These are phyloP conservation scores for Boletellus ananiceps DNA, from an alignment of 768 basidiomycete species.

Conservation along the genomic window DNA sequence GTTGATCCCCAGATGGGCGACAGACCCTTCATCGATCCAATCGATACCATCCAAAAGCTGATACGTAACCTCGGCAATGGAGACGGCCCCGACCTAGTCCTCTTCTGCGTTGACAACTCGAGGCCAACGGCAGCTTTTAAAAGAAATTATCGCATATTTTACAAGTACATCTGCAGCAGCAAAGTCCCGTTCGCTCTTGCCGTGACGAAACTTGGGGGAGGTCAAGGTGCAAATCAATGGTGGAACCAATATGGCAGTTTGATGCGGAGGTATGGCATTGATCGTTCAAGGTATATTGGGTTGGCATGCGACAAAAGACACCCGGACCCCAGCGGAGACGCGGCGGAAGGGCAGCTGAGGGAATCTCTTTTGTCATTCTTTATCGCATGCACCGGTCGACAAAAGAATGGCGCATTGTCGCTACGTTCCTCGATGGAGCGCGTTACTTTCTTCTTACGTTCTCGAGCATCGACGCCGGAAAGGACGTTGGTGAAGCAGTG, in stretches of 20 bases:
- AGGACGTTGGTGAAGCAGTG: slow-evolving; percentile 17
- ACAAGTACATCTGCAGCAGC: slow-evolving; percentile 21
- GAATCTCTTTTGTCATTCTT: slow-evolving; percentile 21
- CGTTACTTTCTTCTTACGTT: slow-evolving; percentile 7
- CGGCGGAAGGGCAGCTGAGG: slow-evolving; percentile 24
- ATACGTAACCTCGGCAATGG: slow-evolving; percentile 28
- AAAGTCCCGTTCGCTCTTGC: slow-evolving; percentile 28
- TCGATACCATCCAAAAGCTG: slow-evolving; percentile 25
- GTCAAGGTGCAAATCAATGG: slow-evolving; percentile 32
- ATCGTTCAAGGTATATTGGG: slow-evolving; percentile 30
- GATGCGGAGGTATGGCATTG: slow-evolving; percentile 13
- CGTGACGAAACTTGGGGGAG: slow-evolving; percentile 28
- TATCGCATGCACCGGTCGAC: slow-evolving; percentile 10
- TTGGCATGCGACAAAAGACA: slow-evolving; percentile 27
- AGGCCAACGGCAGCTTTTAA: slow-evolving; percentile 23
- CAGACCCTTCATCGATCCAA: slow-evolving; percentile 17
- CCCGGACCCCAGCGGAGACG: slow-evolving; percentile 13
- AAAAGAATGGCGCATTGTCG: background rate
- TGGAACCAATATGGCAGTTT: slow-evolving; percentile 24
- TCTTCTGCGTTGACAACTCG: slow-evolving; percentile 29
- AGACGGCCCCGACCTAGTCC: slow-evolving; percentile 27
- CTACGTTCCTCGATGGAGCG: slow-evolving; percentile 12
- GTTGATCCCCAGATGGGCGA: slow-evolving; percentile 22
- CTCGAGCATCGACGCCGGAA: slow-evolving; percentile 8
- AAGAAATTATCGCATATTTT: slow-evolving; percentile 28